Percentiles rank a stretch among this genome's conserved stretches.
Evolutionary conservation across 2,329 filamentous ascomycete genomes (phyloP).

Genomic region (Xylariales sp.): DNA sequence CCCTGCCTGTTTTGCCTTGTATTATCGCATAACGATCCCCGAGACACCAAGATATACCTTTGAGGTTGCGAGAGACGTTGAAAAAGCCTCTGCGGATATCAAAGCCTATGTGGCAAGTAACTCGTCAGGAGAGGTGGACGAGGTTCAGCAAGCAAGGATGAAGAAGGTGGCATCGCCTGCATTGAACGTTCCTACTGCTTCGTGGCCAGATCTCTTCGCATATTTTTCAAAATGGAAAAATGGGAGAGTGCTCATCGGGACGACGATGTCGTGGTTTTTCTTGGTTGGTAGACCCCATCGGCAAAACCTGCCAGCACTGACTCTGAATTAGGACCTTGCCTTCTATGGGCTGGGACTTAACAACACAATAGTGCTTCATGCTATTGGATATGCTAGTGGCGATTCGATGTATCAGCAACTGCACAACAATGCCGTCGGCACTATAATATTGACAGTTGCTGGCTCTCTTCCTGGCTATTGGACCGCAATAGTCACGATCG

Average conservation of each 20-base stretch:
- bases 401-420: conserved; percentile 62
- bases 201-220: conserved; percentile 59
- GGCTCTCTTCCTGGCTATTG: conserved; percentile 78
- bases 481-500: conserved; percentile 68
- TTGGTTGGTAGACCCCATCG: conserved; percentile 37
- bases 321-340: conserved; percentile 50
- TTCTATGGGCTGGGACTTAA: conserved; percentile 73
- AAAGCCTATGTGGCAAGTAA: conserved; percentile 51
- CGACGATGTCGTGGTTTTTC: conserved; percentile 78
- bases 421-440: conserved; percentile 69
- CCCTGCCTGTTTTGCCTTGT: conserved; percentile 74
- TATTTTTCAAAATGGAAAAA: conserved; percentile 70
- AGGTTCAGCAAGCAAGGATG: conserved; percentile 45
- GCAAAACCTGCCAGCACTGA: background rate
- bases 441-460: conserved; percentile 71
- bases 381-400: conserved; percentile 66
- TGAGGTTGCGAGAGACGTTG: conserved; percentile 69
- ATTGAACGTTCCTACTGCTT: conserved; percentile 63
- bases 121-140: conserved; percentile 43
- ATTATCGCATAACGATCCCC: conserved; percentile 80
- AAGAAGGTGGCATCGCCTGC: conserved; percentile 46
- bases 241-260: conserved; percentile 67
- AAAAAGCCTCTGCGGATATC: conserved; percentile 71
- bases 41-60: conserved; percentile 83
- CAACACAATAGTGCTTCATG: conserved; percentile 63